Base-by-base conservation (phyloP, 176 grass and related monocot species). In the Saccharum officinarum region DNA sequence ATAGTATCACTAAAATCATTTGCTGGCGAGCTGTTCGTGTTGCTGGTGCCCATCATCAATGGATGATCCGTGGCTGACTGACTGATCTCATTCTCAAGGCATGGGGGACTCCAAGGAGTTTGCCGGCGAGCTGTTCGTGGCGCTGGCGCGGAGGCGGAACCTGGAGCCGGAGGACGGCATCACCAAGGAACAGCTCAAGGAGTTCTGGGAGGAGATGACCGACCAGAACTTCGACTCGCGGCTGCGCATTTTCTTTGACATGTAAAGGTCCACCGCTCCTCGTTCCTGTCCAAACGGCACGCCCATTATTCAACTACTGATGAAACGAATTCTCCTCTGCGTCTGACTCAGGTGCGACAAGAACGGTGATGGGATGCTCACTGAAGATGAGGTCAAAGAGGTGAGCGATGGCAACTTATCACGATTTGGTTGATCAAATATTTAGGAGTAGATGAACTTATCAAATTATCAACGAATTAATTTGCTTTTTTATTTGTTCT, bases 41-140 rank as follows among this genome's bases (percentile, higher is more conserved):
- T 59, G 65, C 12, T 62, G 62, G 47, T 72, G 33, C 31, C 5
- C 13, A 1, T 16, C 42, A 57, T 65, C 33, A 44, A 44, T 65
- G 41, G 39, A 34, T 62, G 76, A 26, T 45, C 8, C 40, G 37
- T 46, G 67, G n/a, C 25, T 22, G n/a, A 47, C 59, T 69, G 5
- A 80, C 45, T 62, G 8, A 10, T 44, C 64, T 67, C 41, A 31
- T 39, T 74, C 9, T 47, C 28, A 31, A 99, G 97, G 97, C 68
- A 99, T 99, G 97, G 93, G 89, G n/a, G 97, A 97, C 59, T 97
- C 92, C 12, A 99, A 94, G 88, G 97, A 99, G 68, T 99, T 99
- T 55, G 90, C 94, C 61, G 86, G 92, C n/a, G 94, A 99, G 88
- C 72, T 99, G 74, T 97, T 96, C 45, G 90, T 87, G 25, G 80